phyloP scores from a whole-genome alignment of 192 early-diverging fungal genomes.

The Cetraspora pellucida region DNA sequence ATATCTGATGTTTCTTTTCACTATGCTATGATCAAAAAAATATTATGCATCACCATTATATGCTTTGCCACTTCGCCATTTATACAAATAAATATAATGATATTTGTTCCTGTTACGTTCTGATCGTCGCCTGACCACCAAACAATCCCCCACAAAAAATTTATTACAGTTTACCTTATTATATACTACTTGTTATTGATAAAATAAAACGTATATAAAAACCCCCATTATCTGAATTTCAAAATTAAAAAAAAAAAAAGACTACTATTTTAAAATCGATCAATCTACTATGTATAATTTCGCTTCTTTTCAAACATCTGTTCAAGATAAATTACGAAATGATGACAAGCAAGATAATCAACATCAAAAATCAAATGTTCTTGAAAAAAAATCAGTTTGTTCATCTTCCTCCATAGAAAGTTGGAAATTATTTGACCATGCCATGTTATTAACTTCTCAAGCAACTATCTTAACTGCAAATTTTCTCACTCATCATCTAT shows the following conservation, averaged over 20 bases:
- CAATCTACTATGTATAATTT: background rate
- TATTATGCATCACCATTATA: too few relatives aligned
- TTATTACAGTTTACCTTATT: too few relatives aligned
- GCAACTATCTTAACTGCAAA: conserved; percentile 37
- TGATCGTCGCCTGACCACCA: too few relatives aligned
- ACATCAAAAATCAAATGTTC: background rate
- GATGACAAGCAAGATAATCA: background rate
- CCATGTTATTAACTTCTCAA: conserved; percentile 14
- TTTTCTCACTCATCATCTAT: conserved; percentile 38
- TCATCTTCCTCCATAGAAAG: background rate
- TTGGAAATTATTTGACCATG: conserved; percentile 25
- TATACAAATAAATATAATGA: too few relatives aligned
- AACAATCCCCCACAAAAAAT: too few relatives aligned
- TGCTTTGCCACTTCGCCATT: too few relatives aligned
- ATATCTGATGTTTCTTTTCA: too few relatives aligned
- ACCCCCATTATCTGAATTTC: too few relatives aligned
- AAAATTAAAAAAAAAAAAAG: background rate
- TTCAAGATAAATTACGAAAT: background rate
- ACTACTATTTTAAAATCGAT: background rate
- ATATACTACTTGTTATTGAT: too few relatives aligned
- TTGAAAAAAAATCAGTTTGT: background rate
- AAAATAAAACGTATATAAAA: too few relatives aligned
- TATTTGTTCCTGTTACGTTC: too few relatives aligned
- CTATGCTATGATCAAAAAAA: too few relatives aligned
- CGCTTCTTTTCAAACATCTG: background rate